Evolutionary conservation across 2,329 filamentous ascomycete species (phyloP).

Genomic region (Erysiphe pulchra): DNA sequence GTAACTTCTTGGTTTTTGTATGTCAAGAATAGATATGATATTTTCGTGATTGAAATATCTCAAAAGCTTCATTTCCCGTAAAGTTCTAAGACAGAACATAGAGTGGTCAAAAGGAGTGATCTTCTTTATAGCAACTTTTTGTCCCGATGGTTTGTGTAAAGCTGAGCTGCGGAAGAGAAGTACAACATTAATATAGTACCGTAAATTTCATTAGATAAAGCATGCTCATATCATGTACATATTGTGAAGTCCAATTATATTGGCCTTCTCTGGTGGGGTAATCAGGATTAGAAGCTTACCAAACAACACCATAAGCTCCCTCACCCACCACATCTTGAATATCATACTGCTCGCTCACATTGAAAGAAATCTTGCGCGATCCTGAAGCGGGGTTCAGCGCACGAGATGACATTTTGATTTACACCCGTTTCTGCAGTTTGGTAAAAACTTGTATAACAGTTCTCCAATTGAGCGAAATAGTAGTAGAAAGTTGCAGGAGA

Average conservation of each 20-base stretch:
- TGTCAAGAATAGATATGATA: conserved; percentile 97
- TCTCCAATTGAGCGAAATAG: neutral
- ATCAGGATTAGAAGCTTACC: conserved; percentile 29
- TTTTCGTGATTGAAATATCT: conserved; percentile 99
- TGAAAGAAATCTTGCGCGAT: conserved; percentile 95
- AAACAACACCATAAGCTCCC: conserved; percentile 94
- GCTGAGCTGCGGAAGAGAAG: conserved; percentile 39
- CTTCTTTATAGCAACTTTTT: conserved; percentile 99
- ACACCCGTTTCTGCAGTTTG: neutral
- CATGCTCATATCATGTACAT: neutral
- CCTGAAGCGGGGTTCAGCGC: conserved; percentile 24
- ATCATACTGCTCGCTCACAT: conserved; percentile 97
- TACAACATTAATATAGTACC: neutral
- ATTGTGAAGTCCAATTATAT: neutral
- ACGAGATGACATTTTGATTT: conserved; percentile 18
- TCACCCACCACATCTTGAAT: conserved; percentile 98
- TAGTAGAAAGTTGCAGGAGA: neutral
- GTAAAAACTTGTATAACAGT: neutral
- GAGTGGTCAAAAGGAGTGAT: conserved; percentile 98
- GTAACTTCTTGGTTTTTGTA: conserved; percentile 91
- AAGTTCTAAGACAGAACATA: conserved; percentile 90
- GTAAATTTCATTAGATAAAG: neutral
- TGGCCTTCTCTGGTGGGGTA: neutral
- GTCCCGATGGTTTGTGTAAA: conserved; percentile 88
- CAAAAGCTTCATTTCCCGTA: conserved; percentile 97